These are phyloP conservation scores for Pulicaria dysenterica DNA, from an alignment of 129 eudicot species.

Conservation along the genomic window DNA sequence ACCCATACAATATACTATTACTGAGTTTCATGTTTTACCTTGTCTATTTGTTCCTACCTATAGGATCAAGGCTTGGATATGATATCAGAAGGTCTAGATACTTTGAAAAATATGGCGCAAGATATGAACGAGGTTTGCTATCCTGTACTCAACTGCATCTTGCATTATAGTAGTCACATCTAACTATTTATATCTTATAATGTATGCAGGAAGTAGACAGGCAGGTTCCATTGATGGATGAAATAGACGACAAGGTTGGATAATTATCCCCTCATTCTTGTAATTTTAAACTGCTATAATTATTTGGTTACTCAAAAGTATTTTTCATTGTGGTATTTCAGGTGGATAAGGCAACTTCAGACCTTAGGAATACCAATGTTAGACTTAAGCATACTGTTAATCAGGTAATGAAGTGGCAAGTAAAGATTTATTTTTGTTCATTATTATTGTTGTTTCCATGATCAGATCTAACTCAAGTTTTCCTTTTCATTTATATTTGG, in stretches of 20 bases:
- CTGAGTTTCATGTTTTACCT: neutral
- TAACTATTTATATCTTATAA: neutral
- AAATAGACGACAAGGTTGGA: slow-evolving; percentile 37
- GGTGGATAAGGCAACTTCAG: slow-evolving; percentile 94
- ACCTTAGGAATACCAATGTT: slow-evolving; percentile 83
- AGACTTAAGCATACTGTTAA: slow-evolving; percentile 84
- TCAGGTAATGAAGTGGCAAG: slow-evolving; percentile 55
- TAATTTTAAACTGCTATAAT: neutral
- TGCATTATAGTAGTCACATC: neutral
- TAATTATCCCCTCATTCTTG: neutral
- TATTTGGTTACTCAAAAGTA: neutral
- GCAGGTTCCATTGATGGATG: slow-evolving; percentile 30
- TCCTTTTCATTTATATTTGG: neutral
- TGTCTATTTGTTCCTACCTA: slow-evolving; percentile 4
- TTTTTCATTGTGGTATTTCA: slow-evolving; percentile 28
- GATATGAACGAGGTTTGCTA: slow-evolving; percentile 89
- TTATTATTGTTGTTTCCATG: slow-evolving; percentile 8
- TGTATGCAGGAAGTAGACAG: slow-evolving; percentile 30
- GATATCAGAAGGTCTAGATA: slow-evolving; percentile 62
- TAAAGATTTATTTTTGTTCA: neutral
- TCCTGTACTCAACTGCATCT: slow-evolving; percentile 1
- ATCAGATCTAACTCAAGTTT: slow-evolving; percentile 4
- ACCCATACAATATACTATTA: neutral
- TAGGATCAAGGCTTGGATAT: slow-evolving; percentile 69
- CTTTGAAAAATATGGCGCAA: slow-evolving; percentile 66